phyloP scores from a whole-genome alignment of 176 grass and related monocot species.

The Microstegium vimineum region DNA sequence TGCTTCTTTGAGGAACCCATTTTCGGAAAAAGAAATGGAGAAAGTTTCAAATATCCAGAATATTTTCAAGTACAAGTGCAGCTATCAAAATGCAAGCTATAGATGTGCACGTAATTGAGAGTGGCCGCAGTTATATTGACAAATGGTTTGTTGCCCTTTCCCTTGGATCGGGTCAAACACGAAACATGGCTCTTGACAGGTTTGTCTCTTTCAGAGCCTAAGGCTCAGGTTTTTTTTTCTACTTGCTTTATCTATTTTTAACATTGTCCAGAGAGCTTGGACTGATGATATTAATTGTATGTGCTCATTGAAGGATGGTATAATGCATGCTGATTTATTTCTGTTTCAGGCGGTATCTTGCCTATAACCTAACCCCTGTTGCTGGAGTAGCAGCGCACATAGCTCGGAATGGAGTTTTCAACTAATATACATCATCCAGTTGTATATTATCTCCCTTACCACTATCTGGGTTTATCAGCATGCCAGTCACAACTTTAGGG shows the following conservation, averaged over 20 bases:
- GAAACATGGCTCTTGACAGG: constrained; percentile 98
- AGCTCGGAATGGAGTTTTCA: constrained; percentile 56
- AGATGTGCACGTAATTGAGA: constrained; percentile 85
- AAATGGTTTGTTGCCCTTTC: constrained; percentile 97
- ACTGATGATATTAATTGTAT: constrained; percentile 6
- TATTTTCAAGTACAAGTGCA: constrained; percentile 79
- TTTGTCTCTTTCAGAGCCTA: constrained; percentile 30
- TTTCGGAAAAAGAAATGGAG: constrained; percentile 99
- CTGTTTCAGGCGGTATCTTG: constrained; percentile 78
- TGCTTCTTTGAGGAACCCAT: constrained; percentile 83
- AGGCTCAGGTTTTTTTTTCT: neutral
- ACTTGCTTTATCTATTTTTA: constrained; percentile 8
- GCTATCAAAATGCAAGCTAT: constrained; percentile 82
- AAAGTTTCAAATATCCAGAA: constrained; percentile 93
- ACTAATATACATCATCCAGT: constrained; percentile 62
- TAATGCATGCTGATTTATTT: constrained; percentile 24
- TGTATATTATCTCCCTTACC: constrained; percentile 87
- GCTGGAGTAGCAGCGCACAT: constrained; percentile 91
- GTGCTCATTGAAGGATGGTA: neutral
- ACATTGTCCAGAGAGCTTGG: constrained; percentile 3
- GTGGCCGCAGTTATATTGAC: constrained; percentile 78
- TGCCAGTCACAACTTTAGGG: constrained; percentile 82
- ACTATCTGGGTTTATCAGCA: constrained; percentile 79
- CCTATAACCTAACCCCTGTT: constrained; percentile 89
- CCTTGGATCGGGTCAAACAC: constrained; percentile 96